A percentile compares a stretch with the other conserved stretches of the same genome.
These are phyloP conservation scores for Lentinula raphanica DNA, from an alignment of 768 basidiomycete genomes.

Conservation along the genomic window DNA sequence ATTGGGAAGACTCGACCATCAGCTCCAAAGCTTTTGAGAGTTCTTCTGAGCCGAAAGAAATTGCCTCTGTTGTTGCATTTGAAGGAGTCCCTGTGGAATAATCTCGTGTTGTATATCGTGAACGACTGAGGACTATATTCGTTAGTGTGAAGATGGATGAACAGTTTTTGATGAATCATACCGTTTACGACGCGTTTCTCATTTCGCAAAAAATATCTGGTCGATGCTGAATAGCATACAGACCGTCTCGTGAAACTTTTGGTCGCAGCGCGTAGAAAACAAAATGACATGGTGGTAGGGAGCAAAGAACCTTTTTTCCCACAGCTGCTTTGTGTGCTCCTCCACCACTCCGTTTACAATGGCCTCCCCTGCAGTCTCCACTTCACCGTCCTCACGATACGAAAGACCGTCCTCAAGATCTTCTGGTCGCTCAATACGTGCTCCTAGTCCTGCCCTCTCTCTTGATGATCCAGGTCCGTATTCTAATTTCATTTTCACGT, in stretches of 20 bases:
- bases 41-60: background rate
- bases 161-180: background rate
- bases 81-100: background rate
- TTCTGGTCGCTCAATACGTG: slow-evolving; percentile 42
- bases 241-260: background rate
- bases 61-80: background rate
- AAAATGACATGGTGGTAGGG: background rate
- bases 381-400: slow-evolving; percentile 6
- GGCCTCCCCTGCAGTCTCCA: background rate
- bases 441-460: slow-evolving; percentile 52
- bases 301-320: background rate
- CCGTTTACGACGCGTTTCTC: background rate
- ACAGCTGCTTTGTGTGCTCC: background rate
- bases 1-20: background rate
- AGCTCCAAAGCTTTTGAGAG: background rate
- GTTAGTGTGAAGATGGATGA: background rate
- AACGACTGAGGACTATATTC: background rate
- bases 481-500: slow-evolving; percentile 11
- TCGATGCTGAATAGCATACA: background rate
- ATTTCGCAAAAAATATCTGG: background rate
- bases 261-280: background rate
- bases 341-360: background rate
- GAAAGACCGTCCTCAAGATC: slow-evolving; percentile 42
- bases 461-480: slow-evolving; percentile 64
- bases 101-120: background rate